Base-by-base conservation (phyloP, 805 yeast genomes). In the Lachancea fermentati region DNA sequence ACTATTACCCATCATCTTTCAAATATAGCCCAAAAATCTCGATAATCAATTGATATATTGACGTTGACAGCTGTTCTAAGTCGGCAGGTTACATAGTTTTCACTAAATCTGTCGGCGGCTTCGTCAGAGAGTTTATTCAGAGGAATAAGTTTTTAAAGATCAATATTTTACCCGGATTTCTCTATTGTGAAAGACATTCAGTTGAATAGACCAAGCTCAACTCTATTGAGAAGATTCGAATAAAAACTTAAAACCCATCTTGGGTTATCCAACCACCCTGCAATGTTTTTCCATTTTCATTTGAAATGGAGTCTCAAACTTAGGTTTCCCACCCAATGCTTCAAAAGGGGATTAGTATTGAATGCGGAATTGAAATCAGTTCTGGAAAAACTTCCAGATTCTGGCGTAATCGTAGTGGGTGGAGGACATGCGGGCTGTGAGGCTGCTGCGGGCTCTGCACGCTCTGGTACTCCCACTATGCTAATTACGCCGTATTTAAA, bases 361-460 rank as follows among this genome's bases (percentile, higher is more conserved):
- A 40, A 34, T 31, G 39, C 39, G 2, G 43, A 40, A 5, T 30
- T 40, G 5, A 15, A 15, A 25, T 8, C 14, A 13, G 28, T 30
- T 5, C 30, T 40, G 28, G 22, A 17, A 6, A 34, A 40, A 24
- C 19, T 40, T 15, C 43, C 43, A 12, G 29, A 34, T 29, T 43
- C 45, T 17, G 53, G 54, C 19, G 96, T 88, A 0, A 73, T 91
- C 1, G 91, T 93, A 4, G 78, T 93, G 15, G 99, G 99, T 4
- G 99, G 95, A 9, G 99, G 99, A 0, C 99, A 93, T 67, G 98
- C 98, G 26, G 99, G 99, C 9, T 81, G 95, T 51, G 99, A 93
- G 62, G 98, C 99, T 0, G 93, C 96, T 2, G 72, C 96, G 0
- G 97, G 91, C 0, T 71, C 96, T 1, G 95, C 97, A 1, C 70